Base-by-base conservation (phyloP, 2,329 filamentous ascomycete genomes). In the Exophiala viscosa region DNA sequence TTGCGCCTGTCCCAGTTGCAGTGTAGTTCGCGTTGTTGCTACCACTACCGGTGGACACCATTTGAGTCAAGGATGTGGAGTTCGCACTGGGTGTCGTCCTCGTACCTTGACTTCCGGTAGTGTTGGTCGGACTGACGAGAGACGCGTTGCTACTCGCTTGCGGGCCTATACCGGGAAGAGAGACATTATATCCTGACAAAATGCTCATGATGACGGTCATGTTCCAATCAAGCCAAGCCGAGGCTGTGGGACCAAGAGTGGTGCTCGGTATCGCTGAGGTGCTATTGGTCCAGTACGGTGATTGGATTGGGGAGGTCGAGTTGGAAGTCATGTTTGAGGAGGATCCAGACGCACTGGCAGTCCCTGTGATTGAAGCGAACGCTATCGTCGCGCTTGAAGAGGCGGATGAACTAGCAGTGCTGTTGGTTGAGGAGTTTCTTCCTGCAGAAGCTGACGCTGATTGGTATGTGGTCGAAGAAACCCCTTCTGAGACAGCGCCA, bases 221-320 rank as follows among this genome's bases (percentile, higher is more conserved):
- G 23, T 50, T 57, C 54, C 54, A 57, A 32, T 57, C 50, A 10
- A 18, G 15, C 54, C 54, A 57, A 9, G 15, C 14, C 18, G 33
- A 40, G 23, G 49, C 48, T 32, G 15, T 45, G 13, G 33, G 46
- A 47, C 48, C 47, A 14, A 38, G 36, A 9, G 36, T 42, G 23
- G 41, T 31, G 14, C 9, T 20, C 9, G 38, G 11, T 8, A 14
- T n/a, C 38, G 39, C 18, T 35, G 54, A 28, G 23, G 5, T 53
- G 13, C 36, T 32, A 23, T 57, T 57, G 43, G 35, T 36, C 54
- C 54, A 57, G 47, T 35, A 45, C 8, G 43, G 23, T 10, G 44
- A 35, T n/a, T 50, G 40, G 18, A 42, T 49, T 7, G 45, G 45
- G 9, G 23, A 34, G 34, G 44, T 40, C 9, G n/a, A 8, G 8